phyloP scores from a whole-genome alignment of 768 basidiomycete genomes.

The Mrakia hoshinonis region DNA sequence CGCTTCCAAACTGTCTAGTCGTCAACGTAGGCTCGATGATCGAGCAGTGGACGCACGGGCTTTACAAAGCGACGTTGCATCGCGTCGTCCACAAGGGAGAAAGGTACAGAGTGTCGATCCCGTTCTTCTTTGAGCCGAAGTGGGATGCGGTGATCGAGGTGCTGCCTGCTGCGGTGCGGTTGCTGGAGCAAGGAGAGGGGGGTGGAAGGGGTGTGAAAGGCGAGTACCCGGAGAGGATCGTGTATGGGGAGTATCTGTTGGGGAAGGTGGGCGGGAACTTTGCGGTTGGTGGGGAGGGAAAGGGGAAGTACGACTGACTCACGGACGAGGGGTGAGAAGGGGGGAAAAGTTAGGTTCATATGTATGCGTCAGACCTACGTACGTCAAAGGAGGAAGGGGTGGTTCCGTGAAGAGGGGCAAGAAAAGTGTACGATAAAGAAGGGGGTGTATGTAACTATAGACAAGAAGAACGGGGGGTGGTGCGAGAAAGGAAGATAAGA shows the following conservation, averaged over 20 bases:
- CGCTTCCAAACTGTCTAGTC: constrained; percentile 62
- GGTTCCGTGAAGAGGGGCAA: not conserved
- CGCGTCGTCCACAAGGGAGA: constrained; percentile 68
- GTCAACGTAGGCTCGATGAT: constrained; percentile 70
- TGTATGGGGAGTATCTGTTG: constrained; percentile 72
- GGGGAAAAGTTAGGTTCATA: not conserved
- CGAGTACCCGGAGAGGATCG: constrained; percentile 45
- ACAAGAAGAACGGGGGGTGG: constrained; percentile 7
- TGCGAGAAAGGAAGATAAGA: not conserved
- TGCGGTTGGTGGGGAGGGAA: constrained; percentile 34
- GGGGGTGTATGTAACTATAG: not conserved
- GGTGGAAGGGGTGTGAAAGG: constrained; percentile 24
- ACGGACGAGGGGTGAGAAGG: not conserved
- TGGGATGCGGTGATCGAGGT: constrained; percentile 64
- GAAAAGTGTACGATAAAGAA: not conserved
- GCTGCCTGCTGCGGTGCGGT: constrained; percentile 52
- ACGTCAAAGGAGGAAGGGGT: not conserved
- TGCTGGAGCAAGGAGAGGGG: constrained; percentile 38
- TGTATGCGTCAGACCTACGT: not conserved
- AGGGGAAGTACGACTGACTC: constrained; percentile 15
- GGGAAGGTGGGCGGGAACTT: constrained; percentile 70
- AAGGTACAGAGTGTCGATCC: constrained; percentile 49
- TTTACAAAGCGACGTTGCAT: constrained; percentile 84
- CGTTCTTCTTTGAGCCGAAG: constrained; percentile 91
- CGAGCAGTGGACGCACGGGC: constrained; percentile 77